Percentiles rank a stretch among this genome's conserved stretches.
These are phyloP conservation scores for Secale cereale DNA, from an alignment of 176 grass and related monocot genomes.

Conservation along the genomic window DNA sequence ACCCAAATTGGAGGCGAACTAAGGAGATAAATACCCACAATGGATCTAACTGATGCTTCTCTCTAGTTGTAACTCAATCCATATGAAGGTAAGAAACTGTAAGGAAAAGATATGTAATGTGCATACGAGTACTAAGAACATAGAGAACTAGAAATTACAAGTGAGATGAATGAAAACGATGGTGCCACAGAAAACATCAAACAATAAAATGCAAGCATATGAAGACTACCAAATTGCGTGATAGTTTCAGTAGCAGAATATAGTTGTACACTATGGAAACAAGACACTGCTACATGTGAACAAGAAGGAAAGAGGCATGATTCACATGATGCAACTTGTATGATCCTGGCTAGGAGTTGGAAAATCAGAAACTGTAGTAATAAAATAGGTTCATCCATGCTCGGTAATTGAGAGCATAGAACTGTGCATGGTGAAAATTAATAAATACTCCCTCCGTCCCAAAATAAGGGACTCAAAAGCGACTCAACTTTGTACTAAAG, in stretches of 20 bases:
- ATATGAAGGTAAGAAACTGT: constrained; percentile 6
- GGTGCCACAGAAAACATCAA: neutral
- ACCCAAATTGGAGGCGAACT: neutral
- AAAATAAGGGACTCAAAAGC: too few species aligned
- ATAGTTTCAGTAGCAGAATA: neutral
- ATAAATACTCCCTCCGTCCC: neutral
- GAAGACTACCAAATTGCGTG: neutral
- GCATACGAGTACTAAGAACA: neutral
- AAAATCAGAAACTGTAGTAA: neutral
- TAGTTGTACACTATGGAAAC: neutral
- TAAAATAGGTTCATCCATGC: neutral
- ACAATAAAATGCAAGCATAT: neutral
- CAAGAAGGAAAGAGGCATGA: neutral
- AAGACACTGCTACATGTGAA: neutral
- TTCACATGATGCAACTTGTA: neutral
- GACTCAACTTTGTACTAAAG: too few species aligned
- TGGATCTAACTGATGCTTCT: neutral
- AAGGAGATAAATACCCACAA: constrained; percentile 6
- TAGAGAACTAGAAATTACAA: neutral
- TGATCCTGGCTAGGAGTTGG: neutral
- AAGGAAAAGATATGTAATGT: neutral
- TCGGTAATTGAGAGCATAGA: neutral
- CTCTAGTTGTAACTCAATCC: neutral
- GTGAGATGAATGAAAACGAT: neutral
- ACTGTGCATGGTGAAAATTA: neutral